phyloP scores from a whole-genome alignment of 1,284 basidiomycete genomes.

The Neotropicomus parvogracilis region DNA sequence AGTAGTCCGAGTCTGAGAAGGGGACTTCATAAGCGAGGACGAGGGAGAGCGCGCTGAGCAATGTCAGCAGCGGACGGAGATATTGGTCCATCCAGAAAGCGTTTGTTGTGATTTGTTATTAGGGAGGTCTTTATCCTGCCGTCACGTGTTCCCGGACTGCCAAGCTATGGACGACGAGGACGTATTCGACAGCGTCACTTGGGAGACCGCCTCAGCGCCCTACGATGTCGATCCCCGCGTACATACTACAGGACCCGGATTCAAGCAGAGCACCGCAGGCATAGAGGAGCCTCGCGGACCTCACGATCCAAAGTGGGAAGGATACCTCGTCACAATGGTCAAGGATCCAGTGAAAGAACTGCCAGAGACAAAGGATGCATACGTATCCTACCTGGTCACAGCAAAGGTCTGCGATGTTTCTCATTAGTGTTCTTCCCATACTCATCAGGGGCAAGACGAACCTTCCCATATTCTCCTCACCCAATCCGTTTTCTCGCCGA shows the following conservation, averaged over 20 bases:
- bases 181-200: slow-evolving; percentile 82
- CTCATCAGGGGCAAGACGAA: slow-evolving; percentile 58
- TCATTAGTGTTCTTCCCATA: slow-evolving; percentile 1
- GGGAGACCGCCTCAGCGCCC: slow-evolving; percentile 68
- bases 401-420: slow-evolving; percentile 63
- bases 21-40: slow-evolving; percentile 58
- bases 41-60: slow-evolving; percentile 34
- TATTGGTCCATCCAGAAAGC: slow-evolving; percentile 26
- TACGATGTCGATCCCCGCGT: slow-evolving; percentile 42
- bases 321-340: slow-evolving; percentile 82
- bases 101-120: slow-evolving; percentile 31
- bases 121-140: too few relatives aligned
- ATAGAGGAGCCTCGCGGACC: slow-evolving; percentile 57
- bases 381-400: slow-evolving; percentile 90
- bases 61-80: slow-evolving; percentile 27
- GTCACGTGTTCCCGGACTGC: slow-evolving; percentile 29
- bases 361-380: slow-evolving; percentile 93
- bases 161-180: slow-evolving; percentile 72
- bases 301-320: slow-evolving; percentile 84
- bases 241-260: slow-evolving; percentile 60
- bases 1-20: slow-evolving; percentile 71
- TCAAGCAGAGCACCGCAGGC: slow-evolving; percentile 70
- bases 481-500: slow-evolving; percentile 72
- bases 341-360: slow-evolving; percentile 94
- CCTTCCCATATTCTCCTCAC: slow-evolving; percentile 73